phyloP scores from a whole-genome alignment of 371 early-diverging fungal species.

The Entomophthora muscae region DNA sequence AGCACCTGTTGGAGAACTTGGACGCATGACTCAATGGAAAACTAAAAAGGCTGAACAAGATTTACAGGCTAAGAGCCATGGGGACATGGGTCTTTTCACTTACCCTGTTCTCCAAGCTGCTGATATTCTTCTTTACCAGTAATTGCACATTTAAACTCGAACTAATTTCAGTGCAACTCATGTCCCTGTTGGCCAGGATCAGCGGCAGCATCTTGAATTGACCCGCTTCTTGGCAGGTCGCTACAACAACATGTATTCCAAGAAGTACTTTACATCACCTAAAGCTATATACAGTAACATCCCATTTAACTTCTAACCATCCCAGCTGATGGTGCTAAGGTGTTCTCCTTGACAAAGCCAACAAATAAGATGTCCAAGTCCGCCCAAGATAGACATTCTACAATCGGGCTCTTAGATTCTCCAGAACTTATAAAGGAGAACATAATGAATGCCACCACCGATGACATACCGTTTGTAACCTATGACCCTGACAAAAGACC shows the following conservation, averaged over 20 bases:
- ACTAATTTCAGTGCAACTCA: constrained; percentile 40
- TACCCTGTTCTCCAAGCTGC: constrained; percentile 91
- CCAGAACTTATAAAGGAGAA: constrained; percentile 44
- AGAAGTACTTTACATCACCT: constrained; percentile 45
- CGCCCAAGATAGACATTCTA: constrained; percentile 40
- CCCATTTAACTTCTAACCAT: neutral
- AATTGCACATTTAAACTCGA: constrained; percentile 9
- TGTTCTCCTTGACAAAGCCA: constrained; percentile 49
- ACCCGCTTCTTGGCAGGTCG: constrained; percentile 50
- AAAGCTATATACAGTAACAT: constrained; percentile 37
- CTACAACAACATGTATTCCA: constrained; percentile 51
- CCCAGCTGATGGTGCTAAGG: constrained; percentile 5
- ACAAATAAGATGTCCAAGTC: constrained; percentile 86
- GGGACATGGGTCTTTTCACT: constrained; percentile 64
- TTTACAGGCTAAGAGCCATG: constrained; percentile 15
- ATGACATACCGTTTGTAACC: constrained; percentile 39
- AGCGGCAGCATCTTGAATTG: constrained; percentile 80
- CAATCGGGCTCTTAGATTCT: constrained; percentile 58
- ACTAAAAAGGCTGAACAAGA: constrained; percentile 12
- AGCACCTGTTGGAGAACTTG: constrained; percentile 73
- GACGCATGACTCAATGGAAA: constrained; percentile 95
- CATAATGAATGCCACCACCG: constrained; percentile 59
- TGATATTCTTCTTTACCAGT: constrained; percentile 78
- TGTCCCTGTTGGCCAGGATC: constrained; percentile 90
- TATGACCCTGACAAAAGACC: constrained; percentile 58